phyloP scores from a whole-genome alignment of 345 rosid genomes.

The Brassica incana region DNA sequence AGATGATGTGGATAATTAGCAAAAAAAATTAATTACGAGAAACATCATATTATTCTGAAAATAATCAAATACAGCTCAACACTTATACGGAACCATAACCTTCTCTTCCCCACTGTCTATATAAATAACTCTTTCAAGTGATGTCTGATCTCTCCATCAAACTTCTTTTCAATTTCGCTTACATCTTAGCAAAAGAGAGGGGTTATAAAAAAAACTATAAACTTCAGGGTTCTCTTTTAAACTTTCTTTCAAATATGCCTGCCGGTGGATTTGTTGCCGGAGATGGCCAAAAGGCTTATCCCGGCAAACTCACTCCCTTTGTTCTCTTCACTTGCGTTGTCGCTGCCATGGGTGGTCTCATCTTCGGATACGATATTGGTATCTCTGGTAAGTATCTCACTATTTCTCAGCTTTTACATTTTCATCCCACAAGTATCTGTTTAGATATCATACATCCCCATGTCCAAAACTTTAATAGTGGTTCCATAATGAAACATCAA shows the following conservation, averaged over 20 bases:
- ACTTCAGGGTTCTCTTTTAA: not conserved
- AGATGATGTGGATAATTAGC: constrained; percentile 32
- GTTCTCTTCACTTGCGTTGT: constrained; percentile 79
- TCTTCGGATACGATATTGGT: constrained; percentile 95
- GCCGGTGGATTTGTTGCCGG: constrained; percentile 56
- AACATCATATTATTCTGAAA: not conserved
- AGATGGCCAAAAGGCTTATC: constrained; percentile 59
- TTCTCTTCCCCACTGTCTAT: constrained; percentile 26
- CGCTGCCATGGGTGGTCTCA: constrained; percentile 99
- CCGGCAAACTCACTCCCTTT: constrained; percentile 79
- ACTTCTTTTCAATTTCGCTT: not conserved
- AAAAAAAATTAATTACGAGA: not conserved
- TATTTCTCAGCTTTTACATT: constrained; percentile 6
- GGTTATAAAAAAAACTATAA: not conserved
- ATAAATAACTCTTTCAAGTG: constrained; percentile 29
- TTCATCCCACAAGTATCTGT: not conserved
- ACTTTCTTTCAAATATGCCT: constrained; percentile 42
- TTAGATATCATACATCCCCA: not conserved
- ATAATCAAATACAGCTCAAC: constrained; percentile 28
- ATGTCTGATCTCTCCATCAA: constrained; percentile 15
- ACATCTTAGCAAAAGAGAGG: not conserved
- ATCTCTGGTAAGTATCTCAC: constrained; percentile 64
- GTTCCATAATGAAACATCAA: not conserved
- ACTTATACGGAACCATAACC: not conserved
- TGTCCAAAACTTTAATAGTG: not conserved